Evolutionary conservation across 1,284 basidiomycete genomes (phyloP).

Genomic region (Cutaneotrichosporon cutaneum): DNA sequence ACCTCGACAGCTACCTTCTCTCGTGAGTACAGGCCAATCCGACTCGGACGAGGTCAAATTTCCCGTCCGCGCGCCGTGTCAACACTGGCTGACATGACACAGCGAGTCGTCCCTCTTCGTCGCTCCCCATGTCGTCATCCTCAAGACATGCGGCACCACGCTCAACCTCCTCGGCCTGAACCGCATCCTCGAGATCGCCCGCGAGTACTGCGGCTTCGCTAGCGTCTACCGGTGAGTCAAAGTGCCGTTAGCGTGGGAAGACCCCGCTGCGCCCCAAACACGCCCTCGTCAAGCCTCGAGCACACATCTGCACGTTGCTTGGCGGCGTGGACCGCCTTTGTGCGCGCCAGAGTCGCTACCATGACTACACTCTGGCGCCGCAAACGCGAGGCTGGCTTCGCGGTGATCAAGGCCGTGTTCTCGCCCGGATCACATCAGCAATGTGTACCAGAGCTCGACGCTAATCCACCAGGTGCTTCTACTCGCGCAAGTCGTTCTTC

Average conservation of each 20-base stretch:
- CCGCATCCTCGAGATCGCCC: conserved; percentile 86
- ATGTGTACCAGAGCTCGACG: background rate
- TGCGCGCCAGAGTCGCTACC: background rate
- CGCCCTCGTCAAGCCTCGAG: too few species aligned
- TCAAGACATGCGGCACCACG: conserved; percentile 99
- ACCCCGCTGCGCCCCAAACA: background rate
- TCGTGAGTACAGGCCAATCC: conserved; percentile 63
- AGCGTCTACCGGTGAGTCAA: conserved; percentile 66
- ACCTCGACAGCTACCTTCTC: conserved; percentile 92
- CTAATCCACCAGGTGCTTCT: conserved; percentile 64
- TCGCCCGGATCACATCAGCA: background rate
- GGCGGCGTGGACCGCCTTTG: background rate
- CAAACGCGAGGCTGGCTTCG: background rate
- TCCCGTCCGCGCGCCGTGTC: background rate
- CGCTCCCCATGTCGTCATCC: conserved; percentile 90
- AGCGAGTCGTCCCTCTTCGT: conserved; percentile 98
- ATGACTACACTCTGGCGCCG: background rate
- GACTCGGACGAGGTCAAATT: background rate
- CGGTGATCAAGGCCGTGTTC: background rate
- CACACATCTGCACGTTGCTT: too few species aligned
- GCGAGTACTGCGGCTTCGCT: conserved; percentile 69
- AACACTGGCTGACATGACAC: conserved; percentile 7
- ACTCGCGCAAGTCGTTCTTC: conserved; percentile 98
- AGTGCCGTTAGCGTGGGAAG: conserved; percentile 14
- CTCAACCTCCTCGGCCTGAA: conserved; percentile 92